Conservation (phyloP, 495 filamentous ascomycete species). For the Xylaria nigripes region DNA sequence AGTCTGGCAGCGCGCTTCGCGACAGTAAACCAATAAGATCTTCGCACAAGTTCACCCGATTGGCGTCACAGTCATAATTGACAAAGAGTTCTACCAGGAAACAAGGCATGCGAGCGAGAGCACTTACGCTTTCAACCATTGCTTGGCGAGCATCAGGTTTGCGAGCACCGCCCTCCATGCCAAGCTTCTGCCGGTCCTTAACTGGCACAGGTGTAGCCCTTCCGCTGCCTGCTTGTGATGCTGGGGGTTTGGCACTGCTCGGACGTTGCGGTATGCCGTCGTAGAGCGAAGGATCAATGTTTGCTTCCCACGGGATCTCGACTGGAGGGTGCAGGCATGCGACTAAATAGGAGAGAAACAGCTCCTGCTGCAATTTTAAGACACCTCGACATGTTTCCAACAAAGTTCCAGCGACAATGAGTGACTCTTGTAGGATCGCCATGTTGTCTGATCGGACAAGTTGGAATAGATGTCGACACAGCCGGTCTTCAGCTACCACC, state of each 20-base stretch:
- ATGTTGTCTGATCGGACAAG: slow-evolving; percentile 94
- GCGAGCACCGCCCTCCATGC: slow-evolving; percentile 82
- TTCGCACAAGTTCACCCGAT: slow-evolving; percentile 86
- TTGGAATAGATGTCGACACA: slow-evolving; percentile 94
- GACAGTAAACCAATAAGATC: slow-evolving; percentile 91
- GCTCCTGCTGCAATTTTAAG: slow-evolving; percentile 92
- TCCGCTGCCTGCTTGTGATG: slow-evolving; percentile 70
- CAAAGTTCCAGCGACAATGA: slow-evolving; percentile 85
- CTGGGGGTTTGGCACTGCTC: slow-evolving; percentile 72
- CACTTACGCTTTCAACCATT: slow-evolving; percentile 95
- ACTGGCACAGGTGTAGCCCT: slow-evolving; percentile 88
- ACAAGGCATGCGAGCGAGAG: slow-evolving; percentile 80
- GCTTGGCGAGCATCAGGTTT: slow-evolving; percentile 93
- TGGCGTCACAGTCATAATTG: slow-evolving; percentile 96
- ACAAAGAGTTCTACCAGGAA: slow-evolving; percentile 94
- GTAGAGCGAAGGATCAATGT: slow-evolving; percentile 87
- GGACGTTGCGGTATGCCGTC: slow-evolving; percentile 88
- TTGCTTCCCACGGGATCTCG: slow-evolving; percentile 82
- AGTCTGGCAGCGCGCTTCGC: slow-evolving; percentile 91
- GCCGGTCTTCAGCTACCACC: slow-evolving; percentile 78
- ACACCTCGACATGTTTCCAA: slow-evolving; percentile 87
- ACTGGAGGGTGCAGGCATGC: slow-evolving; percentile 87
- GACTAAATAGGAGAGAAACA: slow-evolving; percentile 90
- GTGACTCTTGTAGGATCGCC: slow-evolving; percentile 80
- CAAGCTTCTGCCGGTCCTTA: slow-evolving; percentile 86